Evolutionary conservation across 176 grass and related monocot species (phyloP), one percentile per base, ranked within the genome.

Genomic region (Oryza rufipogon): DNA sequence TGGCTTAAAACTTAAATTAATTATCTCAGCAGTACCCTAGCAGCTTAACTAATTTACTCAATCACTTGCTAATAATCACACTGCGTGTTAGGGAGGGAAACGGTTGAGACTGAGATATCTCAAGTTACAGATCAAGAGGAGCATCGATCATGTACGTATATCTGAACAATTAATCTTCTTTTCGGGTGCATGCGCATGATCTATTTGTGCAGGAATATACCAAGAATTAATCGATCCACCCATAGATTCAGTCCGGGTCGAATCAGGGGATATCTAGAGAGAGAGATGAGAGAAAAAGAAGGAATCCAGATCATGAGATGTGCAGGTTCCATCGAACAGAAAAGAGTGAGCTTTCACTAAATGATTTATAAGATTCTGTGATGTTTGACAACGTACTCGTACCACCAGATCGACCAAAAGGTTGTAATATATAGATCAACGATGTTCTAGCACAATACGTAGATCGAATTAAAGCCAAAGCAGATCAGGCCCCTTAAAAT

Each of bases 341-440:
- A 67, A 80, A 20, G 13, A 56, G 20, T 7, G 6, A 56, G 52
- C 17, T 56, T 56, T 19, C 52, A 19, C 52, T n/a, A 56, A 17
- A 79, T 73, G 75, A 78, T 64, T 52, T 33, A 30, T 34, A 74
- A 0, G 32, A 86, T 86, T 23, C 54, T 82, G 2, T 58, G 66
- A 82, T 78, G 83, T 77, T 66, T 78, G 58, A 82, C 56, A 73
- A 8, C 36, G n/a, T 6, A 71, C 28, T 33, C 1, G 16, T 2
- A 11, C 58, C 77, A 81, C 33, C 61, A 45, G 51, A 8, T 25
- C 61, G 48, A 75, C 11, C 32, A 16, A 68, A 45, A 19, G 44
- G 44, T 76, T 10, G 2, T 63, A 32, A 32, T 32, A 36, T 48
- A 34, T 14, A 87, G 47, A 70, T 60, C 47, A 81, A 2, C 4